Evolutionary conservation across 2,329 filamentous ascomycete species (phyloP), one percentile per base, ranked within the genome.

Genomic region (Penicillium sp.): DNA sequence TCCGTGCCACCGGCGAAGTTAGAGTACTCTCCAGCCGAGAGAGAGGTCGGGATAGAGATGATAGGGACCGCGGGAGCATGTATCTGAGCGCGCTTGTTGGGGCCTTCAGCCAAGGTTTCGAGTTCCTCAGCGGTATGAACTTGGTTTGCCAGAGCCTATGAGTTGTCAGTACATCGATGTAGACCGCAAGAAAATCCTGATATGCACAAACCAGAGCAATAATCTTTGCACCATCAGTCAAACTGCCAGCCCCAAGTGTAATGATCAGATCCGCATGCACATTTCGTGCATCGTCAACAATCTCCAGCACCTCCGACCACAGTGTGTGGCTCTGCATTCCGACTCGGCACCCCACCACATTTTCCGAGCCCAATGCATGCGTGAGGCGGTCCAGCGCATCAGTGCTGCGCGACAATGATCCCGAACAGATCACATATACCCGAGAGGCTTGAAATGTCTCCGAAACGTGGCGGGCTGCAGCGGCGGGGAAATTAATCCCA

Each of bases 211-310:
- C 81, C 22, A 83, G 70, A 4, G 78, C 71, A 26, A 82, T 71
- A 1, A 85, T 72, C 66, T 86, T 86, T 0, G 82, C 82, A 0
- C 74, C 82, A 64, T 86, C 83, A 0, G 81, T 84, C n/a, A 85
- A 65, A 47, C 79, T 83, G 0, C 84, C 82, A 1, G 76, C 83
- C 3, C 84, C 83, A 2, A 86, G 66, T 0, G 83, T 85, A 11
- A 86, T 67, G 5, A 86, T 65, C 42, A 81, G 74, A 70, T 86
- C 83, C 0, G 76, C 76, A 4, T 75, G 54, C 8, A 63, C 64
- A 0, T 63, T 59, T 5, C 71, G 65, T 1, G 75, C 75, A 22
- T 83, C 79, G 0, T 71, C 63, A 1, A 77, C 72, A 26, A 83
- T 75, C 44, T 81, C 74, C 0, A 85, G 62, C 7, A 84, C 76